These are phyloP conservation scores for Ophiostoma triangulosporum DNA, from an alignment of 2,329 filamentous ascomycete genomes.

Conservation along the genomic window DNA sequence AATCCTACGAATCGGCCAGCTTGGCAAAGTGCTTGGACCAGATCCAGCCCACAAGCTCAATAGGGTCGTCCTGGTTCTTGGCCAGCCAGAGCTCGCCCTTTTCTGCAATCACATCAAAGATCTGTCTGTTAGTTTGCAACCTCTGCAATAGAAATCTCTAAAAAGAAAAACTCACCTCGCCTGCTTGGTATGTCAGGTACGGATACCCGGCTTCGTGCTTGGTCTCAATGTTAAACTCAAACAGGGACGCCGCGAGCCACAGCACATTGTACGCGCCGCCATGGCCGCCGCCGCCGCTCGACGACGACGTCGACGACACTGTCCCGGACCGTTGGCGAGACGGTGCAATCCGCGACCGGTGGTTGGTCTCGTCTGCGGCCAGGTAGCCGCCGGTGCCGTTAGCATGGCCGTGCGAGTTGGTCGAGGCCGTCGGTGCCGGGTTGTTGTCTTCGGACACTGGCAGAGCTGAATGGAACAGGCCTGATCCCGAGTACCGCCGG, in stretches of 20 bases:
- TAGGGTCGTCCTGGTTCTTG: conserved; percentile 85
- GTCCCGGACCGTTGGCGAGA: conserved; percentile 42
- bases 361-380: conserved; percentile 2
- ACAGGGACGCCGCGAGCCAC: conserved; percentile 85
- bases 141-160: background rate
- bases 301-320: conserved; percentile 5
- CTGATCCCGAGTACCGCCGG: conserved; percentile 58
- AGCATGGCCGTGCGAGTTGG: conserved; percentile 15
- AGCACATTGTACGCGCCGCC: conserved; percentile 54
- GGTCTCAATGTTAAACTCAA: conserved; percentile 93
- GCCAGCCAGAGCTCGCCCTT: conserved; percentile 97
- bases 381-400: conserved; percentile 25
- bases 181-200: conserved; percentile 88
- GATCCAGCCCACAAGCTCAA: conserved; percentile 80
- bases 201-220: conserved; percentile 90
- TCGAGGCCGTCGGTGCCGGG: background rate
- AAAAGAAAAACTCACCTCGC: conserved; percentile 45
- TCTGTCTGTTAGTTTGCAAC: conserved; percentile 28
- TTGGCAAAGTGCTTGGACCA: conserved; percentile 97
- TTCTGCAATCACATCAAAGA: conserved; percentile 86
- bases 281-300: background rate
- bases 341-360: conserved; percentile 39
- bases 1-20: conserved; percentile 33
- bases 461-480: conserved; percentile 76
- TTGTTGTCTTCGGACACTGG: conserved; percentile 53